These are phyloP conservation scores for Akanthomyces dipterigenus DNA, from an alignment of 2,329 filamentous ascomycete species.

Conservation along the genomic window DNA sequence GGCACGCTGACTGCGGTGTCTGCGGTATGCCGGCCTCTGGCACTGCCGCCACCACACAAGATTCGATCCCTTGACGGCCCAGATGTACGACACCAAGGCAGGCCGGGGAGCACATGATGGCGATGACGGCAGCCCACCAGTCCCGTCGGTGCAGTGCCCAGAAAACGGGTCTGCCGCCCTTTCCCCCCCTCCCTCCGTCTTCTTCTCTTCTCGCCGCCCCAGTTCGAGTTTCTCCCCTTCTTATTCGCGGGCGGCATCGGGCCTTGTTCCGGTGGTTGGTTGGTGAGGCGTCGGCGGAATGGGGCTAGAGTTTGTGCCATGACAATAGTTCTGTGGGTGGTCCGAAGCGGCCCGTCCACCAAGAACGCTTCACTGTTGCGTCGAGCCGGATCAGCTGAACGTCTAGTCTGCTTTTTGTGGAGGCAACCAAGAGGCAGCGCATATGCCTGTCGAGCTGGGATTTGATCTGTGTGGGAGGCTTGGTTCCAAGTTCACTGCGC, in stretches of 20 bases:
- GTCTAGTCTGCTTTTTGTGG: constrained; percentile 9
- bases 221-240: background rate
- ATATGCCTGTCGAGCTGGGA: constrained; percentile 7
- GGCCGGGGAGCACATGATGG: constrained; percentile 7
- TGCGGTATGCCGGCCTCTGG: background rate
- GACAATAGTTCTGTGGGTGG: background rate
- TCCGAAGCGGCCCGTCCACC: background rate
- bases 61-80: constrained; percentile 4
- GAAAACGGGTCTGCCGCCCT: background rate
- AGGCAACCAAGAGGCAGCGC: background rate
- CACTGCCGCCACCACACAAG: background rate
- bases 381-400: constrained; percentile 11
- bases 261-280: constrained; percentile 13
- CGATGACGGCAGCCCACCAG: constrained; percentile 8
- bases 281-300: constrained; percentile 6
- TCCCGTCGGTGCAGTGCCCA: background rate
- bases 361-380: constrained; percentile 1
- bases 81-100: background rate
- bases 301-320: background rate
- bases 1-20: background rate
- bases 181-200: background rate
- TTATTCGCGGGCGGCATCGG: constrained; percentile 8
- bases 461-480: background rate
- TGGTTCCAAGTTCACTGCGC: background rate
- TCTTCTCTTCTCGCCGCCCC: background rate